Evolutionary conservation across 2,329 filamentous ascomycete genomes (phyloP), one percentile per base, ranked within the genome.

Genomic region (Blastomyces gilchristii): DNA sequence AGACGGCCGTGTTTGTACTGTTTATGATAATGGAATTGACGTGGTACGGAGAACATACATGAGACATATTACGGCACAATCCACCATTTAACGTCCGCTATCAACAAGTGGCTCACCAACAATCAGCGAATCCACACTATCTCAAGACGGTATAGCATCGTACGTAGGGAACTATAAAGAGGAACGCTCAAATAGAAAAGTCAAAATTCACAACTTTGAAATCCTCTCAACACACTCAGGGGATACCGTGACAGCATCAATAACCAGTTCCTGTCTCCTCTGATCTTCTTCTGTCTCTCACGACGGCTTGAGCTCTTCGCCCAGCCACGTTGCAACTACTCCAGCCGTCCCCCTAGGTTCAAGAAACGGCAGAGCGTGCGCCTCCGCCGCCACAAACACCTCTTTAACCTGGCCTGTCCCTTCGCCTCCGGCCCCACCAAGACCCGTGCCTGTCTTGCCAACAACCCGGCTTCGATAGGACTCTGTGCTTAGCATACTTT

Each of bases 351-450:
- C 37, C 12, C 37, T 39, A 2, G 56, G 56, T 16, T 41, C 56
- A 43, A 43, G 18, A 58, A 58, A 58, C 3, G 56, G 37, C 22
- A 45, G 39, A 14, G 56, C 34, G 31, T 58, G 56, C 3, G 39
- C 56, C 18, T 28, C 56, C 56, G 56, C 56, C 22, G 25, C 39
- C n/a, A 58, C 56, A 58, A 58, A 58, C 37, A 45, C n/a, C 34
- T 28, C 56, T 5, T 16, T 43, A 7, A 58, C 56, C 56, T 58
- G 56, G 0, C 56, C 56, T 8, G n/a, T 28, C 39, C 2, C 39
- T 14, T 25, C 16, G 22, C 37, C 39, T 14, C 56, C 56, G 22
- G 8, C 56, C 12, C 56, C 56, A 58, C 56, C 56, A n/a, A 41
- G 37, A 7, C 37, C 56, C 7, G 39, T 58, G 4, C 56, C 56